These are phyloP conservation scores for Andrographis paniculata DNA, from an alignment of 305 asterid genomes.

Conservation along the genomic window DNA sequence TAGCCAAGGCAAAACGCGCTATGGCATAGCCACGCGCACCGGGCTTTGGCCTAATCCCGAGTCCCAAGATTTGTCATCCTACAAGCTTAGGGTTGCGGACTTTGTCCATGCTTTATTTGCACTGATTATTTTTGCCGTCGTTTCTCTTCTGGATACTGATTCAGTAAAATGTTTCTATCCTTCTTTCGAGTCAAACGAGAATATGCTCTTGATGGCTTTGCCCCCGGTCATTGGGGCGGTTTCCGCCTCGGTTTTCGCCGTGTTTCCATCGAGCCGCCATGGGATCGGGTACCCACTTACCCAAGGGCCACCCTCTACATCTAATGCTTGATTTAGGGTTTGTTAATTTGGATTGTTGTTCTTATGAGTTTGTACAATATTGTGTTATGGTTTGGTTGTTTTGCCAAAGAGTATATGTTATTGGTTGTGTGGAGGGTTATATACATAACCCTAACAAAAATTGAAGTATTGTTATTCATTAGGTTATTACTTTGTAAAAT, in stretches of 20 bases:
- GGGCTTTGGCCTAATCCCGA: constrained; percentile 48
- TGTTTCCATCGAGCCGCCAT: constrained; percentile 49
- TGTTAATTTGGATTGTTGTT: not conserved
- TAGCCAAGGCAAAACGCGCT: constrained; percentile 31
- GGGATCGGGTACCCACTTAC: constrained; percentile 54
- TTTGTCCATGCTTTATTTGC: constrained; percentile 48
- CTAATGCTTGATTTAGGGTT: constrained; percentile 4
- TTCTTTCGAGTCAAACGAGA: constrained; percentile 34
- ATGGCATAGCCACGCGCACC: constrained; percentile 49
- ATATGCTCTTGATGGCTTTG: constrained; percentile 40
- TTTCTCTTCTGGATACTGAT: constrained; percentile 49
- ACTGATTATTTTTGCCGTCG: constrained; percentile 40
- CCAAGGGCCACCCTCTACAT: constrained; percentile 2
- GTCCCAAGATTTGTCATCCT: constrained; percentile 25
- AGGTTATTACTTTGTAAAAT: no score
- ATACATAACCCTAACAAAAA: no score
- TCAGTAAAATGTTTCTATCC: constrained; percentile 55
- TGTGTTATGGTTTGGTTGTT: not conserved
- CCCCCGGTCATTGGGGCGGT: constrained; percentile 49
- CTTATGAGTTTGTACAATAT: not conserved
- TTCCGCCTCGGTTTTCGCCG: constrained; percentile 28
- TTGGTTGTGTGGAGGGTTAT: no score
- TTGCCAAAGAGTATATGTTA: not conserved
- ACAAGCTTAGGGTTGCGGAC: constrained; percentile 37
- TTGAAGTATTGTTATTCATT: no score